These are phyloP conservation scores for Geosiphon pyriformis DNA, from an alignment of 192 early-diverging fungal genomes.

Conservation along the genomic window DNA sequence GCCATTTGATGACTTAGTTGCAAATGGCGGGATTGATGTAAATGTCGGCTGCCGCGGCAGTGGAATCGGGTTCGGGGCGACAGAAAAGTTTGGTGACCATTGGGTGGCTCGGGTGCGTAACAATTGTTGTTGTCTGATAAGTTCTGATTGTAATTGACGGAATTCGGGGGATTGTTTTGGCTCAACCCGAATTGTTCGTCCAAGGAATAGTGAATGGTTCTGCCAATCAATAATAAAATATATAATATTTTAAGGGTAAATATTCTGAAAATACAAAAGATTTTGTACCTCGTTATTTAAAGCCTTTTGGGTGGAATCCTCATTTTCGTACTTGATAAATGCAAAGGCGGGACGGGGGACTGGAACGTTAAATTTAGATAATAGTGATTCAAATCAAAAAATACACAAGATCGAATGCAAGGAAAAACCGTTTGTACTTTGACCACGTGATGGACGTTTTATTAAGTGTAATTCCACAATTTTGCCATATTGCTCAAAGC, in stretches of 20 bases:
- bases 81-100: not conserved
- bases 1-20: too few species aligned
- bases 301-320: constrained; percentile 40
- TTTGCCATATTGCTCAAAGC: constrained; percentile 52
- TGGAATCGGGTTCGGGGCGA: not conserved
- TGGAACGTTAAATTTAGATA: constrained; percentile 6
- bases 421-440: constrained; percentile 1
- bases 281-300: constrained; percentile 47
- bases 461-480: constrained; percentile 47
- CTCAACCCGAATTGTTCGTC: constrained; percentile 30
- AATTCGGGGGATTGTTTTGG: constrained; percentile 30
- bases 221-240: constrained; percentile 10
- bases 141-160: constrained; percentile 15
- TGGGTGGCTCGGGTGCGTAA: not conserved
- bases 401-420: not conserved
- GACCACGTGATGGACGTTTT: constrained; percentile 34
- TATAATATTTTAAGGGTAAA: not conserved
- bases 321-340: constrained; percentile 55
- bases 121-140: constrained; percentile 1
- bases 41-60: too few species aligned
- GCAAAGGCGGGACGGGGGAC: constrained; percentile 51
- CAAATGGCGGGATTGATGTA: too few species aligned
- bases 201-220: constrained; percentile 30
- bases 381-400: not conserved
- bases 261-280: not conserved